Conservation (phyloP, 495 filamentous ascomycete species). For the Neurospora sp. region DNA sequence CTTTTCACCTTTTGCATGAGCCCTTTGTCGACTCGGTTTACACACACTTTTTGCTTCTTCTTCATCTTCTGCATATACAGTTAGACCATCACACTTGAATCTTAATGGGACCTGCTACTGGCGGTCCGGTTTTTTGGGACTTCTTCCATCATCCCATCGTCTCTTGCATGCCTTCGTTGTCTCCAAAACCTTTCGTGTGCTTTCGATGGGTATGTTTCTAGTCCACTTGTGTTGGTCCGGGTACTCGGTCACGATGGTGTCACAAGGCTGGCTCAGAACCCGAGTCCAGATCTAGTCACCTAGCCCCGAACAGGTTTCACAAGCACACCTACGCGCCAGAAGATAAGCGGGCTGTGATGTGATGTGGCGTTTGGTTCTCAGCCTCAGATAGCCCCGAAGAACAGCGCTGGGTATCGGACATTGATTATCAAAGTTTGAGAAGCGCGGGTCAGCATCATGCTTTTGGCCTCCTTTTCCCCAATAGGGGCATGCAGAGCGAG, state of each 20-base stretch:
- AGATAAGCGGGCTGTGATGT: background rate
- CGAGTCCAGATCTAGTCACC: background rate
- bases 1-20: background rate
- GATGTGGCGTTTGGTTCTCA: background rate
- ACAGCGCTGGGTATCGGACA: background rate
- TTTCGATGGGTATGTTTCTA: no score
- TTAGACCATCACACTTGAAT: background rate
- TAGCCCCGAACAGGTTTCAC: background rate
- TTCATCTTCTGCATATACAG: background rate
- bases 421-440: background rate
- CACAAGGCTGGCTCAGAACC: background rate
- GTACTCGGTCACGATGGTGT: no score
- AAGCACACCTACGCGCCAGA: background rate
- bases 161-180: no score
- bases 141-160: no score
- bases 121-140: background rate
- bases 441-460: background rate
- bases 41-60: background rate
- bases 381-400: background rate
- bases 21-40: background rate
- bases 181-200: no score
- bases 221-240: no score
- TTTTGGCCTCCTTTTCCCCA: background rate
- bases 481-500: background rate
- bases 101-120: background rate